phyloP scores from a whole-genome alignment of 768 basidiomycete genomes.

The Tylopilus cervinicoccineus region DNA sequence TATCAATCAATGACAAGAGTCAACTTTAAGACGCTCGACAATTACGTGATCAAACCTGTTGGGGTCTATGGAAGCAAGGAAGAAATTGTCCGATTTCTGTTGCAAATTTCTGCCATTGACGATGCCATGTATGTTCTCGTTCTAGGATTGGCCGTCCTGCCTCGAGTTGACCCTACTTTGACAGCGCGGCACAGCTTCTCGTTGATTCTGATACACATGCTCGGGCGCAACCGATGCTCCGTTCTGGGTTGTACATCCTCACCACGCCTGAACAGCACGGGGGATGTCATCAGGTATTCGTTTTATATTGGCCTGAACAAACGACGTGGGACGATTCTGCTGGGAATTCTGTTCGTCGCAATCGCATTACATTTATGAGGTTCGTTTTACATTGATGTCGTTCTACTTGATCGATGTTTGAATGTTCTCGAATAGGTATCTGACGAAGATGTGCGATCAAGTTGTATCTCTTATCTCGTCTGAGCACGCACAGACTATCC shows the following conservation, averaged over 20 bases:
- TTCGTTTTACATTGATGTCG: slow-evolving; percentile 16
- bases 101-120: slow-evolving; percentile 34
- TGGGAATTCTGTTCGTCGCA: slow-evolving; percentile 40
- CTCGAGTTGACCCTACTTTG: not conserved
- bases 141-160: not conserved
- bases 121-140: slow-evolving; percentile 35
- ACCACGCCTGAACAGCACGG: not conserved
- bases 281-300: slow-evolving; percentile 33
- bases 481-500: slow-evolving; percentile 40
- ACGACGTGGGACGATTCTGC: slow-evolving; percentile 55
- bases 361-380: slow-evolving; percentile 63
- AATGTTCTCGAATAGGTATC: slow-evolving; percentile 38
- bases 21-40: slow-evolving; percentile 51
- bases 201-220: slow-evolving; percentile 5
- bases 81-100: slow-evolving; percentile 46
- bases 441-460: slow-evolving; percentile 58
- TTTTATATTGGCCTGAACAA: slow-evolving; percentile 61
- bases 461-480: slow-evolving; percentile 47
- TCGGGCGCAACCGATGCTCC: slow-evolving; percentile 11
- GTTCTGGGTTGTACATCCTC: slow-evolving; percentile 22
- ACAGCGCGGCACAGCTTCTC: slow-evolving; percentile 15
- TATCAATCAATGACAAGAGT: slow-evolving; percentile 53
- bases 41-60: slow-evolving; percentile 41
- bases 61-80: slow-evolving; percentile 56
- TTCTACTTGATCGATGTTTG: not conserved